Conservation (phyloP, 352 stramenopile species). For the Pythium phragmiticola region DNA sequence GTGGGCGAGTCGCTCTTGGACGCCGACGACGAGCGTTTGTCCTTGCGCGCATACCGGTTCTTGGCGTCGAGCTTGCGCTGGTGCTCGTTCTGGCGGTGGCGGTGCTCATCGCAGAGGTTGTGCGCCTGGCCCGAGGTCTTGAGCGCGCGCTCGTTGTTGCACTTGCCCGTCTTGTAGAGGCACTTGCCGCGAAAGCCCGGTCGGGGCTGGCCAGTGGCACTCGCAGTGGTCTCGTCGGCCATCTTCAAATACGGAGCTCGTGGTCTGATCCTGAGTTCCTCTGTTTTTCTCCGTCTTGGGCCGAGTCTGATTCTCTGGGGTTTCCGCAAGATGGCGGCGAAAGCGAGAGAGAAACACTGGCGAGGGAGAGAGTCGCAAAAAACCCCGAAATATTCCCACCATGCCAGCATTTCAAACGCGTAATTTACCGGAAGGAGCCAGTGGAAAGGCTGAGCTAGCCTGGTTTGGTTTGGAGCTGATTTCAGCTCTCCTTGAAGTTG, state of each 20-base stretch:
- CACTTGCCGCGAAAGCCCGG: slow-evolving; percentile 70
- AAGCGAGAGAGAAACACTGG: neutral
- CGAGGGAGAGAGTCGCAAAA: neutral
- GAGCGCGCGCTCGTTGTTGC: slow-evolving; percentile 79
- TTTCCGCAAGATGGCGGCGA: neutral
- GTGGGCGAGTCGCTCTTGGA: slow-evolving; percentile 22
- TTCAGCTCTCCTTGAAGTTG: too few relatives aligned
- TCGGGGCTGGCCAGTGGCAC: slow-evolving; percentile 17
- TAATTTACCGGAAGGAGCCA: neutral
- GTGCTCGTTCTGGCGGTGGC: slow-evolving; percentile 81
- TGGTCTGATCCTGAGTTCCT: slow-evolving; percentile 33
- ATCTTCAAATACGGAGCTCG: slow-evolving; percentile 19
- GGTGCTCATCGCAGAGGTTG: slow-evolving; percentile 86
- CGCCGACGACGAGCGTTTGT: slow-evolving; percentile 33
- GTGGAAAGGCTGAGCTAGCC: neutral
- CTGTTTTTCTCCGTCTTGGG: slow-evolving; percentile 7
- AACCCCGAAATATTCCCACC: neutral
- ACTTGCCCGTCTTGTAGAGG: slow-evolving; percentile 89
- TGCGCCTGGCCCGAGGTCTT: slow-evolving; percentile 80
- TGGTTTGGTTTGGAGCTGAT: neutral
- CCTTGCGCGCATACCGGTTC: slow-evolving; percentile 67
- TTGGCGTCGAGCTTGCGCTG: slow-evolving; percentile 88
- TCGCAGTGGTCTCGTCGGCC: slow-evolving; percentile 14
- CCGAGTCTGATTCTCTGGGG: slow-evolving; percentile 21
- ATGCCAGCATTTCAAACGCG: slow-evolving; percentile 4